phyloP scores from a whole-genome alignment of 2,329 filamentous ascomycete genomes.

The Talaromyces sp. region DNA sequence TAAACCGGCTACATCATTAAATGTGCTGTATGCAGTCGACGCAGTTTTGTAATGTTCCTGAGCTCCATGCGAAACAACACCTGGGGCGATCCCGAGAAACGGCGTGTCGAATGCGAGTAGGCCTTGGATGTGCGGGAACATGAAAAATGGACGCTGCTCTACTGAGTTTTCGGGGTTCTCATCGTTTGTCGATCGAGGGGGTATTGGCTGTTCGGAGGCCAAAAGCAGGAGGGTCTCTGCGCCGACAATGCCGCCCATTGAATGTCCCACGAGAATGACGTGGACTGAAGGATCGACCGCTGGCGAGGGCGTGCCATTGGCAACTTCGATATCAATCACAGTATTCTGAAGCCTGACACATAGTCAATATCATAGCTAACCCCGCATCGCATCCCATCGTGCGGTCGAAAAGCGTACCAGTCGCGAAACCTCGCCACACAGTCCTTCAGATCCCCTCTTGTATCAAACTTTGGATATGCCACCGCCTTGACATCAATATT shows the following conservation, averaged over 20 bases:
- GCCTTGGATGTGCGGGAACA: conserved; percentile 91
- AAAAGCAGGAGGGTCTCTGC: conserved; percentile 80
- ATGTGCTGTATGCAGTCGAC: conserved; percentile 64
- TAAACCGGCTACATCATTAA: conserved; percentile 57
- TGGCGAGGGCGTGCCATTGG: conserved; percentile 71
- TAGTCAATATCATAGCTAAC: background rate
- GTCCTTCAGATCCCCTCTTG: conserved; percentile 43
- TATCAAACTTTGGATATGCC: conserved; percentile 48
- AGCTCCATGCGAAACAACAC: conserved; percentile 54
- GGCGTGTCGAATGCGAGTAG: conserved; percentile 93
- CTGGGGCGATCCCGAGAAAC: conserved; percentile 55
- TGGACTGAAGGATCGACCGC: conserved; percentile 82
- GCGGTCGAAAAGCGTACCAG: conserved; percentile 31
- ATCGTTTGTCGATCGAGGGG: conserved; percentile 22
- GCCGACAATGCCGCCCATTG: conserved; percentile 90
- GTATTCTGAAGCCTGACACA: conserved; percentile 73
- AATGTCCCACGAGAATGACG: conserved; percentile 78
- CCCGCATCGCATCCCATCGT: background rate
- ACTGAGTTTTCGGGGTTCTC: conserved; percentile 13
- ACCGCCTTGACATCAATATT: conserved; percentile 37
- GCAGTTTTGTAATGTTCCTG: conserved; percentile 80
- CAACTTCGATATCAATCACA: conserved; percentile 91
- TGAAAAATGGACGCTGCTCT: conserved; percentile 49
- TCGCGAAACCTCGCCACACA: conserved; percentile 44
- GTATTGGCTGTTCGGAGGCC: conserved; percentile 58